phyloP scores from a whole-genome alignment of 1,139 yeast genomes.

The Taiozyma sp. region DNA sequence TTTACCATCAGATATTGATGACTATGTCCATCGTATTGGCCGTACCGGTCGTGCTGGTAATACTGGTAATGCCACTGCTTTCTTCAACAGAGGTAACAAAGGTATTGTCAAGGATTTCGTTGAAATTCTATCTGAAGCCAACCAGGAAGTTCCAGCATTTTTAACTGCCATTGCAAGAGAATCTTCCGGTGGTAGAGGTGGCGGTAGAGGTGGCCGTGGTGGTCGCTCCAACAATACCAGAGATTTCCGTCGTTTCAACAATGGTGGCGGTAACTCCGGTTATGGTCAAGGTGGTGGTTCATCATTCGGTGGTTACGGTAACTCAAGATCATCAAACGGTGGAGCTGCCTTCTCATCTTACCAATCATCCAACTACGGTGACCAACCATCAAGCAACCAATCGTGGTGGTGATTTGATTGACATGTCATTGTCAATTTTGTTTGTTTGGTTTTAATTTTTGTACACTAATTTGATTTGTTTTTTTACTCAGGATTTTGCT shows the following conservation, averaged over 20 bases:
- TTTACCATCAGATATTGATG: constrained; percentile 94
- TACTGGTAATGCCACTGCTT: constrained; percentile 96
- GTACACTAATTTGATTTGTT: constrained; percentile 2
- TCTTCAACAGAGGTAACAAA: constrained; percentile 93
- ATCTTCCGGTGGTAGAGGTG: constrained; percentile 54
- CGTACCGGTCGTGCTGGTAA: constrained; percentile 99
- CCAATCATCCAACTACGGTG: constrained; percentile 13
- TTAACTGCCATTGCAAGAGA: constrained; percentile 79
- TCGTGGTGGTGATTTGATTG: constrained; percentile 15
- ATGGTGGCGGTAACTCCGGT: constrained; percentile 18
- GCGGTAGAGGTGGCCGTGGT: constrained; percentile 52
- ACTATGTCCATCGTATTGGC: constrained; percentile 98
- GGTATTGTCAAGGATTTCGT: constrained; percentile 84
- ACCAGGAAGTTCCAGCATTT: constrained; percentile 94
- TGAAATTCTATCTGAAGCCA: constrained; percentile 88
- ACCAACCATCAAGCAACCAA: constrained; percentile 15
- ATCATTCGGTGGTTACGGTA: constrained; percentile 15
- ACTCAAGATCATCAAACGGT: constrained; percentile 14
- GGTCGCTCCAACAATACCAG: constrained; percentile 35
- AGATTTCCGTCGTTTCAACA: constrained; percentile 49
- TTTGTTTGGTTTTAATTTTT: constrained; percentile 6
- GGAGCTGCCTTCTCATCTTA: constrained; percentile 12
- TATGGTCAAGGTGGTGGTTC: background rate
- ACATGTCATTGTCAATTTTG: background rate
- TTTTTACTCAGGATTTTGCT: constrained; percentile 6